phyloP scores from a whole-genome alignment of 2,329 filamentous ascomycete genomes.

The Colletotrichum tamarilloi region DNA sequence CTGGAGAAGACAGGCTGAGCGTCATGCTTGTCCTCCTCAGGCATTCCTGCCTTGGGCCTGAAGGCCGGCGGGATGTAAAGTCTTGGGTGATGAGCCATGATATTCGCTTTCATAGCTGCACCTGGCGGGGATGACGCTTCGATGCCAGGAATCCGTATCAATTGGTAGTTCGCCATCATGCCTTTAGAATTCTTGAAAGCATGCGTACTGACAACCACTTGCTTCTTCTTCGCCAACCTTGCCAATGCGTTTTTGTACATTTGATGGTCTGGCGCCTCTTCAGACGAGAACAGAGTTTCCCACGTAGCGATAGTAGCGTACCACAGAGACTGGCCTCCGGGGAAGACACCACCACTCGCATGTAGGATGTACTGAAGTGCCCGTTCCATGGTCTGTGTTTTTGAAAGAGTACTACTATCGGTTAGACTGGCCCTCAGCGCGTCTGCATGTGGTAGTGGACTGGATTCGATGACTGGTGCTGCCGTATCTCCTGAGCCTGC shows the following conservation, averaged over 20 bases:
- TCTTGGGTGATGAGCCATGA: slow-evolving; percentile 55
- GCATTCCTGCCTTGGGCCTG: slow-evolving; percentile 38
- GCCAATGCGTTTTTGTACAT: slow-evolving; percentile 52
- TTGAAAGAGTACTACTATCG: background rate
- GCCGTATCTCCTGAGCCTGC: background rate
- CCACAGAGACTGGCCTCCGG: slow-evolving; percentile 62
- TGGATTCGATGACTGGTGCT: background rate
- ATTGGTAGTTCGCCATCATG: slow-evolving; percentile 54
- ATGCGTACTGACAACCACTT: slow-evolving; percentile 54
- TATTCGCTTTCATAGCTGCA: slow-evolving; percentile 55
- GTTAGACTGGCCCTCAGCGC: slow-evolving; percentile 10
- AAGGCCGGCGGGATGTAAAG: slow-evolving; percentile 55
- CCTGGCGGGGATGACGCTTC: slow-evolving; percentile 56
- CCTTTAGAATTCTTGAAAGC: slow-evolving; percentile 55
- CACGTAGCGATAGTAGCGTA: slow-evolving; percentile 59
- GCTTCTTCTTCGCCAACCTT: slow-evolving; percentile 49
- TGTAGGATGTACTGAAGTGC: slow-evolving; percentile 52
- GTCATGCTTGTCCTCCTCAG: slow-evolving; percentile 37
- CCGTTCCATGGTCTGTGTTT: slow-evolving; percentile 15
- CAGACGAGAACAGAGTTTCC: slow-evolving; percentile 50
- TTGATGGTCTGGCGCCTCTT: slow-evolving; percentile 53
- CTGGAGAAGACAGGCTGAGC: slow-evolving; percentile 36
- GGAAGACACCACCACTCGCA: slow-evolving; percentile 58
- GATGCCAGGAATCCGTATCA: slow-evolving; percentile 55
- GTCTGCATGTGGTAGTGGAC: background rate